Evolutionary conservation across 345 rosid genomes (phyloP).

Genomic region (Populus pruinosa): DNA sequence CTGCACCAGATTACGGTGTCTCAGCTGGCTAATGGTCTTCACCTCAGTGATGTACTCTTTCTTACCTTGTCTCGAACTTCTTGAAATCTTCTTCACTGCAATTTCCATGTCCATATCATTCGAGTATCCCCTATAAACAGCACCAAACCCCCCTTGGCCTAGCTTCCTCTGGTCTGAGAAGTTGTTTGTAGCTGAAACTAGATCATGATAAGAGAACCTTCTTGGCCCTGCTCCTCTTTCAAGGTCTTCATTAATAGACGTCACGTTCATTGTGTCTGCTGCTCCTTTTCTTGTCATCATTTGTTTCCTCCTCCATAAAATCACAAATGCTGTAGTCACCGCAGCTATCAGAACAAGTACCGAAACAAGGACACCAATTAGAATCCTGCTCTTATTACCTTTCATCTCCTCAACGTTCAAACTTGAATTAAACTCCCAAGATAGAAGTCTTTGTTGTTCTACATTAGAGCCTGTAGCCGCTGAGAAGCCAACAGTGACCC

Average conservation of each 20-base stretch:
- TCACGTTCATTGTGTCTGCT: not conserved
- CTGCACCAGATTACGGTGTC: too few relatives aligned
- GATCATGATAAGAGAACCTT: slow-evolving; percentile 44
- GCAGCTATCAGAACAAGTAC: slow-evolving; percentile 9
- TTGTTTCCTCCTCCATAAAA: slow-evolving; percentile 13
- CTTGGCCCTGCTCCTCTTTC: slow-evolving; percentile 57
- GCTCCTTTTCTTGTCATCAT: not conserved
- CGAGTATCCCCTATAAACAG: slow-evolving; percentile 49
- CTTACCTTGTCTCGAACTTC: too few relatives aligned
- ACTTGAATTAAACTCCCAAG: slow-evolving; percentile 43
- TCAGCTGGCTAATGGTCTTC: too few relatives aligned
- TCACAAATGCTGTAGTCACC: not conserved
- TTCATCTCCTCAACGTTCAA: not conserved
- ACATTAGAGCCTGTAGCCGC: slow-evolving; percentile 23
- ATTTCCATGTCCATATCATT: slow-evolving; percentile 24
- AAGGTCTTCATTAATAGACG: slow-evolving; percentile 40
- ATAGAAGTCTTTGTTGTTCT: slow-evolving; percentile 18
- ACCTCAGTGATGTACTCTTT: too few relatives aligned
- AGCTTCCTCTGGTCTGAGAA: slow-evolving; percentile 49
- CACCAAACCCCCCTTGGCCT: slow-evolving; percentile 63
- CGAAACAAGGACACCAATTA: slow-evolving; percentile 18
- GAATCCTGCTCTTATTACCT: not conserved
- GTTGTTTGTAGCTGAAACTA: slow-evolving; percentile 43
- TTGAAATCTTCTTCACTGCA: slow-evolving; percentile 52
- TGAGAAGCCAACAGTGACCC: slow-evolving; percentile 38